phyloP scores from a whole-genome alignment of 805 yeast species.

The Candida ortonii region DNA sequence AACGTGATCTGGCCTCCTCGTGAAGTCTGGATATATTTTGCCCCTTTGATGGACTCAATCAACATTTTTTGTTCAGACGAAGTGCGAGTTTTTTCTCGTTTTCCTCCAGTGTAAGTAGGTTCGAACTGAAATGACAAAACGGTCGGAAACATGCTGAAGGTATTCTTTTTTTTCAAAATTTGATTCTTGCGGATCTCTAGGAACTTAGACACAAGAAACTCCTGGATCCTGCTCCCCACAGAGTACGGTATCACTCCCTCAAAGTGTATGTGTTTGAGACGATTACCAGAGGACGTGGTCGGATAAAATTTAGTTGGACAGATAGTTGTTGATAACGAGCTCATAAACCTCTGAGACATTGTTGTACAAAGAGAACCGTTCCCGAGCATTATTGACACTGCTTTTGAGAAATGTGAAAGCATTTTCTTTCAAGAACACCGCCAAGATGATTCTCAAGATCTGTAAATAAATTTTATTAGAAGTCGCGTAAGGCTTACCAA shows the following conservation, averaged over 20 bases:
- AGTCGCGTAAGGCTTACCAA: too few relatives aligned
- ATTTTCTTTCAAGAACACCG: too few relatives aligned
- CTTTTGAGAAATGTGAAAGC: too few relatives aligned
- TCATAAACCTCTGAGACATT: too few relatives aligned
- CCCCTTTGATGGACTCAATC: constrained; percentile 37
- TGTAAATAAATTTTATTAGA: too few relatives aligned
- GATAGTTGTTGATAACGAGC: too few relatives aligned
- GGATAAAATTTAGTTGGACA: constrained; percentile 18
- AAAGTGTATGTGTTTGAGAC: constrained; percentile 45
- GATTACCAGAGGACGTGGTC: constrained; percentile 27
- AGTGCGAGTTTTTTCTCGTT: constrained; percentile 62
- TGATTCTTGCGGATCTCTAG: constrained; percentile 47
- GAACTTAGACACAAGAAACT: constrained; percentile 51
- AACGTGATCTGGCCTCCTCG: constrained; percentile 97
- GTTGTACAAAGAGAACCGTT: too few relatives aligned
- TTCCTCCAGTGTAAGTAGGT: constrained; percentile 89
- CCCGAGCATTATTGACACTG: too few relatives aligned
- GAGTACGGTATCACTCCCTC: constrained; percentile 37
- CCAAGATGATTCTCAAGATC: too few relatives aligned
- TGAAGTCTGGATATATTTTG: constrained; percentile 69
- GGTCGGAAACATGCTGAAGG: constrained; percentile 57
- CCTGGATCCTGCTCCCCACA: constrained; percentile 56
- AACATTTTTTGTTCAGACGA: constrained; percentile 23
- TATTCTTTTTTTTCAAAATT: constrained; percentile 21
- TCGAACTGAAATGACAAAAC: constrained; percentile 80